A percentile compares a stretch with the other conserved stretches of the same genome.
Evolutionary conservation across 1,284 basidiomycete genomes (phyloP).

Genomic region (Cryptococcus sp.): DNA sequence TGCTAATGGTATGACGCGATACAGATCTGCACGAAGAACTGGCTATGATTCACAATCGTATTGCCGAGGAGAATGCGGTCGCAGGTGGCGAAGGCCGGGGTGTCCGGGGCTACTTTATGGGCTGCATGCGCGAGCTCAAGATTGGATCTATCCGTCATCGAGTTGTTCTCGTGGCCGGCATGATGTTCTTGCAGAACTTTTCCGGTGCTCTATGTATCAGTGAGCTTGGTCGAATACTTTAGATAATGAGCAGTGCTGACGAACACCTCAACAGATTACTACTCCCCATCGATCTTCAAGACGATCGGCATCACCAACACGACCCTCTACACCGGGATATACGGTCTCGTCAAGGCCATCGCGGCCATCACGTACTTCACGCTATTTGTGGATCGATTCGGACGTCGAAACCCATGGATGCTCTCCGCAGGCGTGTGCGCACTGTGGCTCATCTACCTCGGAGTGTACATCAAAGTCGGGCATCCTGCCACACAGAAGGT

Average conservation of each 20-base stretch:
- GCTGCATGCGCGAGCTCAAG: constrained; percentile 29
- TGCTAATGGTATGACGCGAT: not conserved
- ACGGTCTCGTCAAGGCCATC: constrained; percentile 50
- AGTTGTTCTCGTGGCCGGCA: constrained; percentile 8
- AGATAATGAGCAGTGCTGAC: not conserved
- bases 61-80: constrained; percentile 12
- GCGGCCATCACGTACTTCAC: constrained; percentile 28
- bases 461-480: constrained; percentile 33
- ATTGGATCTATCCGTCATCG: constrained; percentile 8
- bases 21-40: constrained; percentile 13
- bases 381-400: constrained; percentile 41
- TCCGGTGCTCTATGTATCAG: constrained; percentile 35
- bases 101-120: constrained; percentile 28
- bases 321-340: constrained; percentile 51
- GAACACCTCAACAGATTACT: constrained; percentile 29
- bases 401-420: constrained; percentile 42
- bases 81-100: constrained; percentile 18
- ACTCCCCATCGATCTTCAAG: constrained; percentile 44
- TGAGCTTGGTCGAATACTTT: not conserved
- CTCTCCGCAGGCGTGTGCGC: constrained; percentile 25
- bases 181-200: constrained; percentile 43
- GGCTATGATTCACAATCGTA: constrained; percentile 11
- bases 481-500: constrained; percentile 11
- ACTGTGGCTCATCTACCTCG: constrained; percentile 32
- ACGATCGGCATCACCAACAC: constrained; percentile 46